Base-by-base conservation (phyloP, 2,329 filamentous ascomycete genomes). In the Rhexocercosporidium sp. region DNA sequence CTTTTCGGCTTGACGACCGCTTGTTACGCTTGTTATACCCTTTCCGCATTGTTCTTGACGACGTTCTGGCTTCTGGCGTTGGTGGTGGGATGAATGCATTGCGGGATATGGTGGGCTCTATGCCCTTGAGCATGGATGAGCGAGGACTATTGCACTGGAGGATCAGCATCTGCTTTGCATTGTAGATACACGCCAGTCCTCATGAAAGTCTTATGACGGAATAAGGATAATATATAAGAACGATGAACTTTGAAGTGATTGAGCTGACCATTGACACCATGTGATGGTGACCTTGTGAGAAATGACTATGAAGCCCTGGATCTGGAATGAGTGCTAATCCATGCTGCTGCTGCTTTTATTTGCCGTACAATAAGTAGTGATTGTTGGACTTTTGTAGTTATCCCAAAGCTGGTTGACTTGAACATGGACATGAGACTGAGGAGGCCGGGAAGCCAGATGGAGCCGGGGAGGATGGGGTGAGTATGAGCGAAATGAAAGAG, bases 371-470 rank as follows among this genome's bases (percentile, higher is more conserved):
- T 91, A 11, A 84, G 83, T 49, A 90, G 88, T n/a, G n/a, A n/a
- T 72, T 86, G 84, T 62, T 77, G 91, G 66, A 90, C 88, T 0
- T 91, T 91, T 75, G 86, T 86, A 0, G 78, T 91, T 3, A 89
- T 88, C 0, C 88, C 88, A 0, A 79, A 83, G 14, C 78, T 91
- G 46, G 81, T 91, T 56, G 84, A 86, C 69, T 77, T 75, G 0
- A n/a, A n/a, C n/a, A n/a, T n/a, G 79, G 81, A 65, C 74, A 80
- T 60, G 76, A 75, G 1, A 78, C 81, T 0, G 77, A 80, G 9
- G 57, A 60, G 29, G 71, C 72, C 0, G 77, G 80, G 9, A 54
- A 60, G 29, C 70, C 72, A 27, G 70, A 72, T 5, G 69, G 78
- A 3, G 72, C 74, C 4, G 71, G 72, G 4, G 68, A 77, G 3